These are phyloP conservation scores for Carex parvula DNA, from an alignment of 176 grass and related monocot genomes.

Conservation along the genomic window DNA sequence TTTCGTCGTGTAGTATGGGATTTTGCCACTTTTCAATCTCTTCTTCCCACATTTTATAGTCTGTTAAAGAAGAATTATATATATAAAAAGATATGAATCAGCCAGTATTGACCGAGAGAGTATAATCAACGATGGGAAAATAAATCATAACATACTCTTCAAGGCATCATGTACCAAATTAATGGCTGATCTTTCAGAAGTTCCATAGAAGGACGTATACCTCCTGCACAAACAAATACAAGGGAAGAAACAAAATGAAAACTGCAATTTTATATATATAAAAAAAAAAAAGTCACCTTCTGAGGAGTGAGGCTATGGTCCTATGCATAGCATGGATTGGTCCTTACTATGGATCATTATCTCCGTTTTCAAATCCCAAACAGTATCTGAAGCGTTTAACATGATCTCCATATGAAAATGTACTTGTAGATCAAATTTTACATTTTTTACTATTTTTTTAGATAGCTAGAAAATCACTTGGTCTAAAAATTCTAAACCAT, in stretches of 20 bases:
- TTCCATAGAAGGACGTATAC: slow-evolving; percentile 96
- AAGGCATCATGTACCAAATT: slow-evolving; percentile 97
- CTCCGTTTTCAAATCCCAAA: no score
- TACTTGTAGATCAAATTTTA: no score
- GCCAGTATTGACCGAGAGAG: background rate
- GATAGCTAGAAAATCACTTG: no score
- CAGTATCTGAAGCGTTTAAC: no score
- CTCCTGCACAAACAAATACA: slow-evolving; percentile 53
- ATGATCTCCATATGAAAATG: no score
- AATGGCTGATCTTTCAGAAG: slow-evolving; percentile 72
- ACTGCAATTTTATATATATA: background rate
- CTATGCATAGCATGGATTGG: no score
- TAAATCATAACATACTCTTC: slow-evolving; percentile 58
- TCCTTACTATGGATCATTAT: no score
- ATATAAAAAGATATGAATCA: slow-evolving; percentile 23
- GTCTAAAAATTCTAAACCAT: no score
- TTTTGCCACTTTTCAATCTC: slow-evolving; percentile 99
- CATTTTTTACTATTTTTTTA: no score
- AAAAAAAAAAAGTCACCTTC: background rate
- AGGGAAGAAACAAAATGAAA: background rate
- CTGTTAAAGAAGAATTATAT: slow-evolving; percentile 35
- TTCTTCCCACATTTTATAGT: slow-evolving; percentile 90
- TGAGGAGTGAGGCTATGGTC: no score
- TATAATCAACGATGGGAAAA: slow-evolving; percentile 16
- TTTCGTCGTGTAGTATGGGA: slow-evolving; percentile 73